Conservation (phyloP, 331 rosid species). For the Phaseolus coccineus region DNA sequence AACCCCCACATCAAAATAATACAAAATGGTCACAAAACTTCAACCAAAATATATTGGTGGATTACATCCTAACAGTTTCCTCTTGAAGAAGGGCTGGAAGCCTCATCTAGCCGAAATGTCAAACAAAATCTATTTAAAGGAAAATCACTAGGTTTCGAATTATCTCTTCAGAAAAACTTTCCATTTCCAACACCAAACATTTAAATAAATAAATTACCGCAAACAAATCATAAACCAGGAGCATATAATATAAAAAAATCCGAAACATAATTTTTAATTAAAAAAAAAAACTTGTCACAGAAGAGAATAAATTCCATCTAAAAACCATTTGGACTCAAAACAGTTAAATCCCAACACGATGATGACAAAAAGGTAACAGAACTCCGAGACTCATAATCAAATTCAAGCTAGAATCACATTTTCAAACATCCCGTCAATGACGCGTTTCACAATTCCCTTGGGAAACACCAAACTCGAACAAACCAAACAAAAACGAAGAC, state of each 20-base stretch:
- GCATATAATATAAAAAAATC: too few relatives aligned
- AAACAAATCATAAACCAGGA: slow-evolving; percentile 14
- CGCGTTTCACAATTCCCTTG: slow-evolving; percentile 40
- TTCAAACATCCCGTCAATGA: slow-evolving; percentile 19
- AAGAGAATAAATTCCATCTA: slow-evolving; percentile 1
- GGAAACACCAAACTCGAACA: slow-evolving; percentile 14
- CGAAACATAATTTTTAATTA: not conserved
- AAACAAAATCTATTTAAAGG: slow-evolving; percentile 21
- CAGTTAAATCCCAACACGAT: slow-evolving; percentile 28
- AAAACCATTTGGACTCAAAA: not conserved
- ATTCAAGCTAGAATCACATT: slow-evolving; percentile 41
- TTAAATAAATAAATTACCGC: not conserved
- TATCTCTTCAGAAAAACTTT: not conserved
- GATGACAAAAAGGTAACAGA: not conserved
- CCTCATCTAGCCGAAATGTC: slow-evolving; percentile 32
- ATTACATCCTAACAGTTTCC: slow-evolving; percentile 29
- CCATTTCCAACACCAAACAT: not conserved
- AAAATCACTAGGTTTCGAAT: slow-evolving; percentile 15
- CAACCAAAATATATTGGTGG: slow-evolving; percentile 29
- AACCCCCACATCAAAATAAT: slow-evolving; percentile 3
- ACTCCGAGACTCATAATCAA: slow-evolving; percentile 16
- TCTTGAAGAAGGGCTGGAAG: slow-evolving; percentile 18
- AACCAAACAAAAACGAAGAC: not conserved
- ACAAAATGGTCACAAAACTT: slow-evolving; percentile 12
- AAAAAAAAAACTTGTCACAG: not conserved